phyloP scores from a whole-genome alignment of 2,329 filamentous ascomycete species.

The Metarhizium humberi region DNA sequence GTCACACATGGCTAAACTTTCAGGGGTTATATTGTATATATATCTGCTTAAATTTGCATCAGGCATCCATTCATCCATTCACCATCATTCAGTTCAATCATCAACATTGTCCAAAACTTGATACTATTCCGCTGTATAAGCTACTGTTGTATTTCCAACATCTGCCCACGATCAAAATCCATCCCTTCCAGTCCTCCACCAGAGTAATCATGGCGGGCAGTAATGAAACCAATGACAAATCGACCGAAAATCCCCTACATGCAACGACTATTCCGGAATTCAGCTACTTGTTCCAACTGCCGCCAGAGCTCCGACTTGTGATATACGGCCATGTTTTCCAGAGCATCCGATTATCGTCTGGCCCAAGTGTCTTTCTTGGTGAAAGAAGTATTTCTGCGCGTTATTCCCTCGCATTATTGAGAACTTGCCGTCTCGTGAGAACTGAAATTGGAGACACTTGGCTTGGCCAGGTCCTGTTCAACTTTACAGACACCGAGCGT shows the following conservation, averaged over 20 bases:
- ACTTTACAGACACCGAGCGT: conserved; percentile 1
- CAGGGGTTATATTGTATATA: too few relatives aligned
- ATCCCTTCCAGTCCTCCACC: neutral
- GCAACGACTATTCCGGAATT: neutral
- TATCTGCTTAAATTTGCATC: too few relatives aligned
- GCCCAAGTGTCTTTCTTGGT: neutral
- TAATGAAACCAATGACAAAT: neutral
- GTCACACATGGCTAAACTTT: too few relatives aligned
- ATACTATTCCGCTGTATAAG: too few relatives aligned
- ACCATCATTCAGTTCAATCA: too few relatives aligned
- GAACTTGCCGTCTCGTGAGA: conserved; percentile 5
- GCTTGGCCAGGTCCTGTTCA: conserved; percentile 6
- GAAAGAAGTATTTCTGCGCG: neutral
- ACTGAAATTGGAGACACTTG: conserved; percentile 8
- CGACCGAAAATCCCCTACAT: neutral
- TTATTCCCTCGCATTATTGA: neutral
- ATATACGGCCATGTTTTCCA: neutral
- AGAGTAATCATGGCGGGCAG: neutral
- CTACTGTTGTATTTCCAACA: too few relatives aligned
- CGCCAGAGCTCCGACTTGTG: neutral
- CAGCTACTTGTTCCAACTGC: neutral
- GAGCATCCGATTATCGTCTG: neutral
- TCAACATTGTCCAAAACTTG: too few relatives aligned
- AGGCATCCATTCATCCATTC: too few relatives aligned
- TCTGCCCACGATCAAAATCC: neutral